A percentile compares a stretch with the other conserved stretches of the same genome.
Evolutionary conservation across 73 alveolate genomes (phyloP).

Genomic region (Uronychia binucleata): DNA sequence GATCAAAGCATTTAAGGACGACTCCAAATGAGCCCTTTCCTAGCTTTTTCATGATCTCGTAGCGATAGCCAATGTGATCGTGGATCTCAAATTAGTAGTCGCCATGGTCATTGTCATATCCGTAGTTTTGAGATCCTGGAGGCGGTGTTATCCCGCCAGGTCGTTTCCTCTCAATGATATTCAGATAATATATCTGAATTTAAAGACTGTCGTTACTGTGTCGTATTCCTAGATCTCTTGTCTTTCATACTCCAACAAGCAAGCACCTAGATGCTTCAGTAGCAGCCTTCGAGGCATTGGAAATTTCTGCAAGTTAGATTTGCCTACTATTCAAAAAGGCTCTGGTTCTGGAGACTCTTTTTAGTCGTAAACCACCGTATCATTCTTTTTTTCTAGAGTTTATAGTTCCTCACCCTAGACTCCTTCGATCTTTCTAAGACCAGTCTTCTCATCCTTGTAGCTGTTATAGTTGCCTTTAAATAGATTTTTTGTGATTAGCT

Average conservation of each 20-base stretch:
- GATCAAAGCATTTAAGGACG: slow-evolving; percentile 84
- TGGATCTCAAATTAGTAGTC: slow-evolving; percentile 24
- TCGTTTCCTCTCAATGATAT: neutral
- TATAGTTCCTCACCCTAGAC: neutral
- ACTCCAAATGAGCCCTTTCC: slow-evolving; percentile 97
- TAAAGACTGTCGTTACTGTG: neutral
- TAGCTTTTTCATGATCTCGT: slow-evolving; percentile 77
- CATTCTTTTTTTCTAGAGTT: neutral
- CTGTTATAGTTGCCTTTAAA: neutral
- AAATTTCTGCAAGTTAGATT: neutral
- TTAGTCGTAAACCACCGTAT: neutral
- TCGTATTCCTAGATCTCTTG: neutral
- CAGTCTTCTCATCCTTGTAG: neutral
- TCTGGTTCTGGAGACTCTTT: neutral
- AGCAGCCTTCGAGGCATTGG: neutral
- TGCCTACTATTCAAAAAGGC: neutral
- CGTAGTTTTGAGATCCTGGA: slow-evolving; percentile 39
- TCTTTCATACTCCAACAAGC: neutral
- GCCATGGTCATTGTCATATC: slow-evolving; percentile 61
- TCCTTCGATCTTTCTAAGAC: neutral
- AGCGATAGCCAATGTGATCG: slow-evolving; percentile 53
- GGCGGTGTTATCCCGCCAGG: neutral
- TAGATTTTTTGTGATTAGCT: neutral
- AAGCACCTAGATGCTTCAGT: neutral
- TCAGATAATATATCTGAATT: neutral